Percentiles rank a stretch among this genome's conserved stretches.
phyloP scores from a whole-genome alignment of 2,329 filamentous ascomycete genomes.

The Orbilia quercus region DNA sequence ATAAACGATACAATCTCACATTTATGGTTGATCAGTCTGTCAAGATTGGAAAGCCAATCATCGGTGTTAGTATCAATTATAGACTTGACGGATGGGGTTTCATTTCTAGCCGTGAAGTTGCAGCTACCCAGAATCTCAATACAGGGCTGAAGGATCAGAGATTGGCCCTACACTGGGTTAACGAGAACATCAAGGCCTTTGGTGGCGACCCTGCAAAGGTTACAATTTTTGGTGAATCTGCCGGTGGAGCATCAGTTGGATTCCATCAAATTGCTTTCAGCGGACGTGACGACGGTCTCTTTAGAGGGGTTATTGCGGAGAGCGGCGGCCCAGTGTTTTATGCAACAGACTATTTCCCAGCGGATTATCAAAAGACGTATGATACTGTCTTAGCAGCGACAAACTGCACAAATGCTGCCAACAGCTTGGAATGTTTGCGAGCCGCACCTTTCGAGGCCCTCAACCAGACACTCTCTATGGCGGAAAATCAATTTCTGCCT shows the following conservation, averaged over 20 bases:
- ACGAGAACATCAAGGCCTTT: slow-evolving; percentile 70
- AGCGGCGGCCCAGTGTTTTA: slow-evolving; percentile 67
- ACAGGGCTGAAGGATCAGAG: slow-evolving; percentile 74
- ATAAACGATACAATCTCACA: slow-evolving; percentile 73
- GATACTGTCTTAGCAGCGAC: slow-evolving; percentile 71
- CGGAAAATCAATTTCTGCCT: slow-evolving; percentile 59
- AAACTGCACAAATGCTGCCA: slow-evolving; percentile 69
- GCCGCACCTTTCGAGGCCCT: slow-evolving; percentile 70
- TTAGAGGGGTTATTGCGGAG: slow-evolving; percentile 68
- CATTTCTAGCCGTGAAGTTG: slow-evolving; percentile 65
- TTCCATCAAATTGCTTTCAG: slow-evolving; percentile 69
- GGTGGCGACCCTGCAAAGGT: slow-evolving; percentile 71
- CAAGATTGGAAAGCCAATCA: slow-evolving; percentile 68
- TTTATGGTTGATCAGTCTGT: slow-evolving; percentile 70
- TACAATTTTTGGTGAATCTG: slow-evolving; percentile 74
- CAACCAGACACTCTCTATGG: slow-evolving; percentile 68
- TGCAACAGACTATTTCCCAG: slow-evolving; percentile 71
- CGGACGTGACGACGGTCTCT: slow-evolving; percentile 69
- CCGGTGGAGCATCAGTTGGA: slow-evolving; percentile 67
- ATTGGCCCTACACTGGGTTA: slow-evolving; percentile 71
- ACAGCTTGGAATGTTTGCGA: slow-evolving; percentile 76
- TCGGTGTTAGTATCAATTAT: slow-evolving; percentile 70
- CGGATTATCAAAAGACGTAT: slow-evolving; percentile 70
- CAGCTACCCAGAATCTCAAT: slow-evolving; percentile 67
- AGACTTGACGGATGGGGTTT: slow-evolving; percentile 69